Evolutionary conservation across 805 yeast genomes (phyloP), one percentile per base, ranked within the genome.

Genomic region (Hyphopichia homilentoma): DNA sequence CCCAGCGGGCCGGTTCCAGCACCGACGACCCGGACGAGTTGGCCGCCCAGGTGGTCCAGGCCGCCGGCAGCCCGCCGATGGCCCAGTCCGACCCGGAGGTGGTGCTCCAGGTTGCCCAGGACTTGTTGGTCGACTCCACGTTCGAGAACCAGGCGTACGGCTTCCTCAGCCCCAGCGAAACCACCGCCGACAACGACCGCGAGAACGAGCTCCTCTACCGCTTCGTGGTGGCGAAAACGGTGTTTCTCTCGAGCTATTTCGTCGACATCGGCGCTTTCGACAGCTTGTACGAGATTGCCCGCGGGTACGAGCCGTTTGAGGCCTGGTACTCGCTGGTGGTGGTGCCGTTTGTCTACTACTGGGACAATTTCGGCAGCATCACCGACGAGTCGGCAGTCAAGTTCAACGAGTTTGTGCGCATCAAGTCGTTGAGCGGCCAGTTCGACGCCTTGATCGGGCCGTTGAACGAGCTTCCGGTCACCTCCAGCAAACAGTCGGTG

Each of bases 271-370:
- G 33, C 3, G 34, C 37, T 4, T 44, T 55, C 15, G 17, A 29
- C 0, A 41, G 46, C 4, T 35, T 59, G 5, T 40, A 44, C 13
- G 21, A 19, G 7, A 12, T 38, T 5, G 20, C 49, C 7, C 19
- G 33, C 6, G 39, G 38, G 5, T 39, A 38, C 14, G 34, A 27
- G 3, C 47, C 47, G 3, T 59, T 55, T 34, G 19, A 38, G 3
- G 11, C 33, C 7, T 64, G 69, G 68, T 39, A 38, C 19, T 15
- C 12, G 7, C 12, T 7, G 7, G 14, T 24, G 14, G 13, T 56
- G 12, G 17, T 28, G 16, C 67, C 67, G 1, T 63, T 43, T 40
- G 33, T 36, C 15, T 57, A 56, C 39, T 63, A 48, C 36, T 51
- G 59, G 53, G 46, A 39, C 13, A 48, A 48, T 31, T 53, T 49